Evolutionary conservation across 2,329 filamentous ascomycete species (phyloP).

Genomic region (Rhynchosporium graminicola): DNA sequence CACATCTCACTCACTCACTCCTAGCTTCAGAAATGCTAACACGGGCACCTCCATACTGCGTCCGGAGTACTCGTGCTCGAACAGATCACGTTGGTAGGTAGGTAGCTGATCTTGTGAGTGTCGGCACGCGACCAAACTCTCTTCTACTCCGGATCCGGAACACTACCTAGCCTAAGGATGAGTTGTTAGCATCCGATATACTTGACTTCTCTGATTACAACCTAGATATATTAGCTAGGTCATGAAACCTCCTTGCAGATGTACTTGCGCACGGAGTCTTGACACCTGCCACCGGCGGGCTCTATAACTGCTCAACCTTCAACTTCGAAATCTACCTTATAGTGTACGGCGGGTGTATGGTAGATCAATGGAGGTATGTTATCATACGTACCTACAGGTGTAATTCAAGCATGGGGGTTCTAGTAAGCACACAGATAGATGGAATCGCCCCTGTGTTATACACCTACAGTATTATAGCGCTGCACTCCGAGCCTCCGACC

Average conservation of each 20-base stretch:
- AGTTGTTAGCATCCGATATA: neutral
- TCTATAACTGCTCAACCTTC: neutral
- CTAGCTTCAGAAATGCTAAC: too few species aligned
- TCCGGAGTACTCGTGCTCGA: too few species aligned
- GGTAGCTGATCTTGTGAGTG: neutral
- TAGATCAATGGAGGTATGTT: neutral
- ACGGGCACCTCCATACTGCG: too few species aligned
- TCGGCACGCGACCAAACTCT: constrained; percentile 12
- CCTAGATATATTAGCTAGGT: neutral
- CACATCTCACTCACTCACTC: too few species aligned
- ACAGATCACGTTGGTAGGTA: too few species aligned
- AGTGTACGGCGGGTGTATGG: neutral
- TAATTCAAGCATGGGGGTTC: neutral
- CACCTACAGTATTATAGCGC: neutral
- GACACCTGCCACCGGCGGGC: neutral
- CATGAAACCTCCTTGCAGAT: neutral
- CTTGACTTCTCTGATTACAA: neutral
- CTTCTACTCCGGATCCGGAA: neutral
- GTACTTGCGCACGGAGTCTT: neutral
- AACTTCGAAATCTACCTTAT: neutral
- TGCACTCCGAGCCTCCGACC: neutral
- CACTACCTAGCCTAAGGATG: too few species aligned
- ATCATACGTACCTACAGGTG: neutral
- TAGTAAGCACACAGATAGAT: neutral
- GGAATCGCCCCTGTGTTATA: neutral